These are phyloP conservation scores for Zelopaecilomyces penicillatus DNA, from an alignment of 2,329 filamentous ascomycete genomes.

Conservation along the genomic window DNA sequence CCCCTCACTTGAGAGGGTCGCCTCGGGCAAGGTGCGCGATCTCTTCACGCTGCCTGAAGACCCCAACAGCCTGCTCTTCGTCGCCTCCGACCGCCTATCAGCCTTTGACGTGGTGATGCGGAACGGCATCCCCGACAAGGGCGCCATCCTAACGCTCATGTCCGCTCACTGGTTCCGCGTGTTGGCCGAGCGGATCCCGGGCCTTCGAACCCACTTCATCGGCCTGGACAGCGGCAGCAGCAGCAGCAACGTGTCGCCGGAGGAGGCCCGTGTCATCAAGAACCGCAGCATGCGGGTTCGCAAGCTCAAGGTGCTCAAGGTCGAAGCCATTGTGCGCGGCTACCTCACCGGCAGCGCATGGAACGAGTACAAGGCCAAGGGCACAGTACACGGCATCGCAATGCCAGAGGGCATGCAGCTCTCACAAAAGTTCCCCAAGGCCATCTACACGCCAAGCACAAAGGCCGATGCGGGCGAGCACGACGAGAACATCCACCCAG, in stretches of 20 bases:
- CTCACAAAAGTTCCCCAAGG: slow-evolving; percentile 58
- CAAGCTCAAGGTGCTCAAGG: slow-evolving; percentile 27
- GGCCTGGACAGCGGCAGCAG: slow-evolving; percentile 31
- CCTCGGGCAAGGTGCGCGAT: slow-evolving; percentile 65
- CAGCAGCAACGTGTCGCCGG: slow-evolving; percentile 22
- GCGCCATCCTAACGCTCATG: slow-evolving; percentile 38
- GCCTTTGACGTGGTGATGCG: slow-evolving; percentile 88
- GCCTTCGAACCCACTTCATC: slow-evolving; percentile 45
- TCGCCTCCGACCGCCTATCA: slow-evolving; percentile 83
- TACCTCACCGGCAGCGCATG: slow-evolving; percentile 84
- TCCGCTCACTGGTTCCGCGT: slow-evolving; percentile 47
- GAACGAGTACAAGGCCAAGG: slow-evolving; percentile 61
- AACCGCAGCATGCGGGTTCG: slow-evolving; percentile 71
- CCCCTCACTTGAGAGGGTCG: slow-evolving; percentile 26
- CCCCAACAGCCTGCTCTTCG: slow-evolving; percentile 60
- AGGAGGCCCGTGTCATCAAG: slow-evolving; percentile 44
- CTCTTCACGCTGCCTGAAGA: slow-evolving; percentile 61
- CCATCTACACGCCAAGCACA: slow-evolving; percentile 65
- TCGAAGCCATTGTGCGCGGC: slow-evolving; percentile 54
- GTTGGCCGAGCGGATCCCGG: slow-evolving; percentile 35
- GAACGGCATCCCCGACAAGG: slow-evolving; percentile 54
- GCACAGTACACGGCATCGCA: slow-evolving; percentile 72
- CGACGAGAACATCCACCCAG: slow-evolving; percentile 77
- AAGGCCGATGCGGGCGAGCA: slow-evolving; percentile 74
- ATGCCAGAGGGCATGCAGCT: slow-evolving; percentile 61